Conservation (phyloP, 1,284 basidiomycete species). For the Ganoderma boninense region DNA sequence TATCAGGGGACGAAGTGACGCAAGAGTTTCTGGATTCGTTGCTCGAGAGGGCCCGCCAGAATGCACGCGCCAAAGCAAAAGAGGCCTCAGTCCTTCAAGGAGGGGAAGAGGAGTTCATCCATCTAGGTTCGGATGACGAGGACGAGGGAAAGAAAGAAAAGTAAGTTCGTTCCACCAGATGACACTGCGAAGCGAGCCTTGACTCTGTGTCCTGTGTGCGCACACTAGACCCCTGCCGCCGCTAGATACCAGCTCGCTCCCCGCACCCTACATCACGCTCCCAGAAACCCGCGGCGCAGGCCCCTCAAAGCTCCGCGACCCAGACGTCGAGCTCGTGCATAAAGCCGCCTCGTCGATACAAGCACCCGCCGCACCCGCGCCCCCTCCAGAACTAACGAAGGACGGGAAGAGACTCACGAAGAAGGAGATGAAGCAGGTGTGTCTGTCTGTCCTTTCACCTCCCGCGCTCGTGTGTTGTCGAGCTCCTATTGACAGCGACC, state of each 20-base stretch:
- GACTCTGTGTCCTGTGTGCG: not conserved
- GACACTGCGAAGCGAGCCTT: constrained; percentile 12
- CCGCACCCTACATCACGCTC: constrained; percentile 67
- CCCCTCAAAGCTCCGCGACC: constrained; percentile 62
- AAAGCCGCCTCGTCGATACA: constrained; percentile 52
- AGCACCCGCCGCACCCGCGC: constrained; percentile 61
- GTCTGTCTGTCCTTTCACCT: constrained; percentile 26
- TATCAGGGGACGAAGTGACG: constrained; percentile 56
- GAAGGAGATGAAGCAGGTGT: constrained; percentile 73
- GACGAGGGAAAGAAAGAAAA: constrained; percentile 36
- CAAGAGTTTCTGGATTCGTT: constrained; percentile 71
- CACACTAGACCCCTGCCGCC: constrained; percentile 64
- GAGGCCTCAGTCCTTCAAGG: constrained; percentile 22
- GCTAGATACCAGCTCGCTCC: constrained; percentile 69
- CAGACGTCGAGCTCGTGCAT: constrained; percentile 63
- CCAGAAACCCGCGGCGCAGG: constrained; percentile 51
- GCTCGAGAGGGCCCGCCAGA: constrained; percentile 65
- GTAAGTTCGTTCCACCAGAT: constrained; percentile 38
- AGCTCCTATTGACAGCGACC: not conserved
- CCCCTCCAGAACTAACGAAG: constrained; percentile 64
- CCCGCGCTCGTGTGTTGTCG: not conserved
- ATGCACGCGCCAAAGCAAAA: constrained; percentile 44
- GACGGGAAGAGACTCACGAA: constrained; percentile 71
- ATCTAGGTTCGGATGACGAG: constrained; percentile 36
- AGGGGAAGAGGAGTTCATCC: constrained; percentile 46